Percentiles rank a stretch among this genome's conserved stretches.
Conservation (phyloP, 2,329 filamentous ascomycete species). For the Mycosphaerella sp. region DNA sequence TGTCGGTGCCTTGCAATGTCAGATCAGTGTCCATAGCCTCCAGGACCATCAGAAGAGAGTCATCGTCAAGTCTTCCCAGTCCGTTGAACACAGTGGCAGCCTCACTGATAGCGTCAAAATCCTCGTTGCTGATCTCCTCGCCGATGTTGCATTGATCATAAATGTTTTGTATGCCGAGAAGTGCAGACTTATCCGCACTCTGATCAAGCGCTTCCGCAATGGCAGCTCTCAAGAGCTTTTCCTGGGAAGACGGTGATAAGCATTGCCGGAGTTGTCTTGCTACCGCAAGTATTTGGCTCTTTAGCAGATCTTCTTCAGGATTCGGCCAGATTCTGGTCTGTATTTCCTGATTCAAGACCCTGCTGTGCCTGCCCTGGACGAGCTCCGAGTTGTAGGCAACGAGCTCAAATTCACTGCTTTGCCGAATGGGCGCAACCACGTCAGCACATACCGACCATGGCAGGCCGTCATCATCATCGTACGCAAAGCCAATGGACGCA, state of each 20-base stretch:
- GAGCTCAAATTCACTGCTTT: slow-evolving; percentile 70
- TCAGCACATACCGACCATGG: slow-evolving; percentile 83
- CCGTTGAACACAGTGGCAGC: slow-evolving; percentile 60
- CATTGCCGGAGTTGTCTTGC: slow-evolving; percentile 16
- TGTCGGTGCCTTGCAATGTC: slow-evolving; percentile 35
- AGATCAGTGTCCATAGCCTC: slow-evolving; percentile 41
- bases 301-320: slow-evolving; percentile 23
- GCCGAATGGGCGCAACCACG: slow-evolving; percentile 68
- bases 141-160: slow-evolving; percentile 73
- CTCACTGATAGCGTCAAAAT: slow-evolving; percentile 63
- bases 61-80: slow-evolving; percentile 45
- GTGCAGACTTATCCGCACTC: slow-evolving; percentile 37
- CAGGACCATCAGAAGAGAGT: slow-evolving; percentile 48
- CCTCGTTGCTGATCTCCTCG: slow-evolving; percentile 74
- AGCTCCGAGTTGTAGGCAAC: slow-evolving; percentile 58
- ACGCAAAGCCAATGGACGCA: slow-evolving; percentile 70
- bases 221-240: slow-evolving; percentile 13
- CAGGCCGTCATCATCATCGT: slow-evolving; percentile 64
- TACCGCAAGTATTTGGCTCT: slow-evolving; percentile 20
- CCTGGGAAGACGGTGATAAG: slow-evolving; percentile 15
- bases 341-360: background rate
- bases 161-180: slow-evolving; percentile 67
- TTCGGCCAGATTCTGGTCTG: slow-evolving; percentile 1
- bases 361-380: slow-evolving; percentile 5
- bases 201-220: slow-evolving; percentile 15